Base-by-base conservation (phyloP, 176 grass and related monocot genomes). In the Rhynchospora pubera region DNA sequence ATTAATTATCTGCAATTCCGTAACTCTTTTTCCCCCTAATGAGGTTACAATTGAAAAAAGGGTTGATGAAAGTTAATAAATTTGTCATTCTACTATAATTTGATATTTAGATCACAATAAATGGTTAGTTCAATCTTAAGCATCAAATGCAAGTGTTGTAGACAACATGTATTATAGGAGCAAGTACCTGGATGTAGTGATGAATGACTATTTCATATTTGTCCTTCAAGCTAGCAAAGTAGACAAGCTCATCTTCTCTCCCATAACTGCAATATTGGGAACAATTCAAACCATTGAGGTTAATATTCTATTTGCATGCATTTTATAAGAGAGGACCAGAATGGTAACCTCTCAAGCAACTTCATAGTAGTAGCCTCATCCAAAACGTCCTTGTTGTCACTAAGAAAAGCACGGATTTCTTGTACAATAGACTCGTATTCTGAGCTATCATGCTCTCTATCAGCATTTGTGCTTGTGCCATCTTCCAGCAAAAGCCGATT, bases 281-380 rank as follows among this genome's bases (percentile, higher is more conserved):
- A 14, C 12, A 80, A 85, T 47, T 55, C 1, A 57, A 26, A 26
- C 57, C 57, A 44, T 12, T 88, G 23, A 4, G 50, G 48, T 47
- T 81, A 71, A 65, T 81, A 14, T 16, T 23, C 30, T 57, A 16
- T 14, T 51, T 81, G 19, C 61, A 52, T 24, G 62, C 42, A 81
- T 64, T 47, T 45, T 82, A 64, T 18, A 64, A 50, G 21, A 46
- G 43, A n/a, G 28, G 85, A 65, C 44, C 63, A 65, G 45, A 77
- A 15, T 64, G 19, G 30, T 51, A 85, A 94, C 95, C 95, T 98
- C 86, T 98, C 95, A 65, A 94, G 65, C 7, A 98, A 84, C 82
- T 69, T 92, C 92, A 98, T 98, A 50, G 95, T 98, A 61, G 95
- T 98, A 83, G 92, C 86, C 85, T 98, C 95, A 93, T 98, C 95